These are phyloP conservation scores for Escallonia rubra DNA, from an alignment of 129 eudicot species.

Conservation along the genomic window DNA sequence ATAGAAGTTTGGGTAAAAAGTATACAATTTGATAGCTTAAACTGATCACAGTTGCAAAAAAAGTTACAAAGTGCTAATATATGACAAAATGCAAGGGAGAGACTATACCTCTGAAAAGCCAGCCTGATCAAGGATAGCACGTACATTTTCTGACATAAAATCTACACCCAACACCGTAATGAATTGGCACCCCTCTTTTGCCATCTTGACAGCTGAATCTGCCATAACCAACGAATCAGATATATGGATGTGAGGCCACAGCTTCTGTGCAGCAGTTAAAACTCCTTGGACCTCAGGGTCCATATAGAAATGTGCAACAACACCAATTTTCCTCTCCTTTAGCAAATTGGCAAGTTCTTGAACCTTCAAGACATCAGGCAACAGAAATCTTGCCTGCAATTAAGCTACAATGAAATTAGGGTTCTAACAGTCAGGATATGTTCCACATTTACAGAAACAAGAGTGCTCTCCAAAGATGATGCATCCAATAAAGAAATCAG, in stretches of 20 bases:
- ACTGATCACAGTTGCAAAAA: too few relatives aligned
- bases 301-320: constrained; percentile 99
- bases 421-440: constrained; percentile 1
- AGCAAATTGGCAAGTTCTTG: constrained; percentile 73
- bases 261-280: constrained; percentile 84
- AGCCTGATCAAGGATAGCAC: constrained; percentile 97
- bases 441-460: too few relatives aligned
- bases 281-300: constrained; percentile 99
- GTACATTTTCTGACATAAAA: constrained; percentile 96
- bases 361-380: constrained; percentile 63
- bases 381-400: constrained; percentile 83
- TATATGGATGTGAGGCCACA: constrained; percentile 95
- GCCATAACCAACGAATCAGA: constrained; percentile 99
- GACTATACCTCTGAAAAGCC: constrained; percentile 67
- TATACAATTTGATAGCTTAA: too few relatives aligned
- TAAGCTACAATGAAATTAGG: constrained; percentile 21
- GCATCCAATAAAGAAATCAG: too few relatives aligned
- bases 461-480: too few relatives aligned
- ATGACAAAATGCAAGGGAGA: not conserved
- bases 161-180: constrained; percentile 92
- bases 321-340: constrained; percentile 76
- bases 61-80: too few relatives aligned
- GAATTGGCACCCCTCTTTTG: constrained; percentile 79
- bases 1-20: too few relatives aligned
- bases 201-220: constrained; percentile 94